phyloP scores from a whole-genome alignment of 2,329 filamentous ascomycete species.

The Sclerotinia spermophila region DNA sequence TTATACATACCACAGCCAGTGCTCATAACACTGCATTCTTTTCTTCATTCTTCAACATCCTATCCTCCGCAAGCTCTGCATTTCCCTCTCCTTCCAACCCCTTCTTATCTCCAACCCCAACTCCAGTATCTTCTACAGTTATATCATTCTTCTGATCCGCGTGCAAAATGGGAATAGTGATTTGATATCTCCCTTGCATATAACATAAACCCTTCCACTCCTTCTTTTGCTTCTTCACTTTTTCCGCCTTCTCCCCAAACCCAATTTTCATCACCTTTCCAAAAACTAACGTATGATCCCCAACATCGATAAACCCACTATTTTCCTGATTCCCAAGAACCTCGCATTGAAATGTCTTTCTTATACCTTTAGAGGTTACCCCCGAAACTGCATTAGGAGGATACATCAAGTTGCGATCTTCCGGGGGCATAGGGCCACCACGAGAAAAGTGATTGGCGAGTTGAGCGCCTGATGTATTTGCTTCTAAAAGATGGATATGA shows the following conservation, averaged over 20 bases:
- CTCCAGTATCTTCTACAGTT: neutral
- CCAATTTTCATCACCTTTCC: conserved; percentile 28
- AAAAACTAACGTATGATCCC: conserved; percentile 34
- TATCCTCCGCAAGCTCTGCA: neutral
- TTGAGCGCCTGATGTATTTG: conserved; percentile 23
- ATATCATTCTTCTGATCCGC: neutral
- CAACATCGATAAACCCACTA: conserved; percentile 25
- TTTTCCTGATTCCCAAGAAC: conserved; percentile 18
- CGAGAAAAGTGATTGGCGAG: conserved; percentile 32
- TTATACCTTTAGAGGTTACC: conserved; percentile 11
- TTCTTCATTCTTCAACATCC: neutral
- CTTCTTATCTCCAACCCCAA: neutral
- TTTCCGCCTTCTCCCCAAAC: neutral
- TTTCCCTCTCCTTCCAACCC: neutral
- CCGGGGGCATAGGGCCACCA: conserved; percentile 19
- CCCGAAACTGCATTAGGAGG: neutral
- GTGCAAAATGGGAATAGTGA: neutral
- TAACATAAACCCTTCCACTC: conserved; percentile 4
- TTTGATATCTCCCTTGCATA: neutral
- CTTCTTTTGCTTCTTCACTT: neutral
- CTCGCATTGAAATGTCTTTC: conserved; percentile 26
- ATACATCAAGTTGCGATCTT: neutral
- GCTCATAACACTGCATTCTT: neutral
- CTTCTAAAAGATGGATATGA: conserved; percentile 9
- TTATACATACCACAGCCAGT: neutral